Evolutionary conservation across 2,329 filamentous ascomycete species (phyloP).

Genomic region (Ustulina deusta): DNA sequence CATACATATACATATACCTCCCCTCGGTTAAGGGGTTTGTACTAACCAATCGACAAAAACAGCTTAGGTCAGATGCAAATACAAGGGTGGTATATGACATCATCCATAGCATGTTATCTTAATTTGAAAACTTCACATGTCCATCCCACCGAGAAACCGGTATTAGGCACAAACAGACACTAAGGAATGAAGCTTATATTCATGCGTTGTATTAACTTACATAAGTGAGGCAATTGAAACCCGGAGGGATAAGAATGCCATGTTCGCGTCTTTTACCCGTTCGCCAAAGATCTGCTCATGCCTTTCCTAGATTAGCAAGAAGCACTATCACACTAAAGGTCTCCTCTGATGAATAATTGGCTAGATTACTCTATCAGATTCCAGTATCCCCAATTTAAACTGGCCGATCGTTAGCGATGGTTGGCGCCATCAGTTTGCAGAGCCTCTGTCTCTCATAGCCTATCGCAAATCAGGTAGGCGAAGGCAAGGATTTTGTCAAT

Average conservation of each 20-base stretch:
- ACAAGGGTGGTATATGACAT: not conserved
- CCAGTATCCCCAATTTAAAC: not conserved
- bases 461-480: constrained; percentile 15
- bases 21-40: too few relatives aligned
- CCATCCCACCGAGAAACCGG: not conserved
- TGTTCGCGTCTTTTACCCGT: not conserved
- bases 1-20: too few relatives aligned
- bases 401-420: not conserved
- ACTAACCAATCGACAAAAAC: not conserved
- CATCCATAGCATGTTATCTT: not conserved
- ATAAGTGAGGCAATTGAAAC: not conserved
- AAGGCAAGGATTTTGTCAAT: not conserved
- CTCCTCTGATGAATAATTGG: not conserved
- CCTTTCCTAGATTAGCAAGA: not conserved
- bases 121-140: not conserved
- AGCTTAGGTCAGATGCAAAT: not conserved
- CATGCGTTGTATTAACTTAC: not conserved
- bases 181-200: not conserved
- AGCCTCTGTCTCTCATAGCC: constrained; percentile 21
- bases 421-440: constrained; percentile 26
- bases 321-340: not conserved
- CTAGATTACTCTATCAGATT: not conserved
- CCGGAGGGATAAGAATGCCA: not conserved
- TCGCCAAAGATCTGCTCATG: not conserved
- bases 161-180: not conserved